Conservation (phyloP, 257 asterid genomes). For the Fraxinus anomala region DNA sequence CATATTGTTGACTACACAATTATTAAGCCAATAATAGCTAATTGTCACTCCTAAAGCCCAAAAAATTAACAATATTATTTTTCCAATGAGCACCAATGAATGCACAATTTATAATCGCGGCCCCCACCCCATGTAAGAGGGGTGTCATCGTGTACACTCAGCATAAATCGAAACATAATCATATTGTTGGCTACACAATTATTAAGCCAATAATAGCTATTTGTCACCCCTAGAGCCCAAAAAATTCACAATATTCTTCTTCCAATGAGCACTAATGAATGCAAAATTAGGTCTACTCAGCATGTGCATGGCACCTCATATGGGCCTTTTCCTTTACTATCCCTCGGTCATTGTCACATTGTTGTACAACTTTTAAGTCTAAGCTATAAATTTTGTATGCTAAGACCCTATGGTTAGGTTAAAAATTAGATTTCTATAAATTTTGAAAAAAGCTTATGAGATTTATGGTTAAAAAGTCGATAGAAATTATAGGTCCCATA, state of each 20-base stretch:
- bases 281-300: conserved; percentile 50
- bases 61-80: no score
- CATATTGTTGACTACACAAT: conserved; percentile 14
- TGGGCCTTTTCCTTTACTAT: neutral
- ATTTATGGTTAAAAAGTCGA: no score
- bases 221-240: conserved; percentile 4
- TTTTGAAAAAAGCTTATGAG: neutral
- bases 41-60: conserved; percentile 2
- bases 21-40: neutral
- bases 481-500: neutral
- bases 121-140: no score
- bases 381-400: conserved; percentile 6
- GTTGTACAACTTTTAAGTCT: conserved; percentile 25
- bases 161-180: neutral
- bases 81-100: neutral
- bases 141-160: no score
- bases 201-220: neutral
- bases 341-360: conserved; percentile 38
- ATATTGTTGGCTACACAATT: conserved; percentile 13
- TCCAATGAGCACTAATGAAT: neutral
- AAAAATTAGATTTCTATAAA: no score
- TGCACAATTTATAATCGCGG: conserved; percentile 16
- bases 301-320: conserved; percentile 41
- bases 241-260: neutral
- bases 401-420: neutral